Evolutionary conservation across 2,329 filamentous ascomycete genomes (phyloP).

Genomic region (Trichoderma sp.): DNA sequence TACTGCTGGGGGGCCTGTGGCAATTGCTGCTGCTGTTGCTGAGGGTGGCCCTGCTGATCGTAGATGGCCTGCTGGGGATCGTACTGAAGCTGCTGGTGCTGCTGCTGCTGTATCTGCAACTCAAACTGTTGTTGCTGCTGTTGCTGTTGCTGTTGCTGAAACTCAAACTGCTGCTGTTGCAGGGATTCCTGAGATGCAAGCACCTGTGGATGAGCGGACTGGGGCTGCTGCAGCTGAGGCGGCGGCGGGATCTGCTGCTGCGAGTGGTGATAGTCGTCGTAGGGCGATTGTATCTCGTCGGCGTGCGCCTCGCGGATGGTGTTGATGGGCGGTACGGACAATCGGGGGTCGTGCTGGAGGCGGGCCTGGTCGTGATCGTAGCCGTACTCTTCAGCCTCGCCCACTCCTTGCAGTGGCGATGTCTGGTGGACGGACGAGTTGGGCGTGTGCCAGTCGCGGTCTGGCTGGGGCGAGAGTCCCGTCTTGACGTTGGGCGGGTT

Average conservation of each 20-base stretch:
- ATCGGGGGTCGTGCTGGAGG: background rate
- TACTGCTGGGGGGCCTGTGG: conserved; percentile 24
- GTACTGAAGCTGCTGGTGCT: conserved; percentile 29
- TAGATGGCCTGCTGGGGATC: conserved; percentile 37
- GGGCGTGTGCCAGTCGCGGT: conserved; percentile 27
- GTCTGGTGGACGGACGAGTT: conserved; percentile 24
- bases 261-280: conserved; percentile 44
- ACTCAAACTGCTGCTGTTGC: conserved; percentile 31
- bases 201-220: conserved; percentile 22
- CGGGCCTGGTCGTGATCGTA: conserved; percentile 21
- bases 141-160: conserved; percentile 35
- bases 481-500: conserved; percentile 46
- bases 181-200: conserved; percentile 26
- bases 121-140: conserved; percentile 25
- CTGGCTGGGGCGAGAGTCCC: conserved; percentile 32
- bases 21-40: conserved; percentile 25
- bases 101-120: conserved; percentile 27
- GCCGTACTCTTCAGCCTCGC: conserved; percentile 40
- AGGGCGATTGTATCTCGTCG: conserved; percentile 43
- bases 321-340: conserved; percentile 30
- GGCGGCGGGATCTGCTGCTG: conserved; percentile 22
- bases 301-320: conserved; percentile 48
- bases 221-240: conserved; percentile 29
- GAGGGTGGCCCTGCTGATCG: conserved; percentile 34
- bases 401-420: conserved; percentile 47